Percentiles rank a stretch among this genome's conserved stretches.
Evolutionary conservation across 306 rosid species (phyloP).

Genomic region (Fragaria iinumae): DNA sequence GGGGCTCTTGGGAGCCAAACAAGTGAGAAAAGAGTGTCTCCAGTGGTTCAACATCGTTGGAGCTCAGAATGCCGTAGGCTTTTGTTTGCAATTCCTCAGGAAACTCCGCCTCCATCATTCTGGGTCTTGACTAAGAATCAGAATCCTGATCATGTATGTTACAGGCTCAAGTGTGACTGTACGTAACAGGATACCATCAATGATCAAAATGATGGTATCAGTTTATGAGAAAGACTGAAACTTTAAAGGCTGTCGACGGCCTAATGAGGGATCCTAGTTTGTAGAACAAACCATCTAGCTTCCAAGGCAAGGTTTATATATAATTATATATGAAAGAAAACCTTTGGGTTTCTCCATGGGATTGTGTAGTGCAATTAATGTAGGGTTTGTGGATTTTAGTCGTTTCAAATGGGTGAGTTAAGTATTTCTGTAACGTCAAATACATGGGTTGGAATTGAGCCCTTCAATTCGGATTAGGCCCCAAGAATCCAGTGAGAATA

Average conservation of each 20-base stretch:
- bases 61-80: slow-evolving; percentile 5
- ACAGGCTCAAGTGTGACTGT: background rate
- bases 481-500: too few relatives aligned
- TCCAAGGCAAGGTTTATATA: background rate
- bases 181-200: background rate
- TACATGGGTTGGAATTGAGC: too few relatives aligned
- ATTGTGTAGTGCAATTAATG: background rate
- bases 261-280: background rate
- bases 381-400: background rate
- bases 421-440: background rate
- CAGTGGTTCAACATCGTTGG: slow-evolving; percentile 8
- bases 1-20: slow-evolving; percentile 10
- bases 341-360: background rate
- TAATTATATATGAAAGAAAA: background rate
- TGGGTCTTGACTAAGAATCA: background rate
- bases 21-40: slow-evolving; percentile 1
- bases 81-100: slow-evolving; percentile 1
- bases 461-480: too few relatives aligned
- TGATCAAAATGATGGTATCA: background rate
- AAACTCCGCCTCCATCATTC: slow-evolving; percentile 12
- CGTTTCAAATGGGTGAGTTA: background rate
- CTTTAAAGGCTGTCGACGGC: background rate
- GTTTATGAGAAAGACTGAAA: background rate
- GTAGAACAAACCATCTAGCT: background rate
- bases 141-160: background rate